A percentile compares a stretch with the other conserved stretches of the same genome.
These are phyloP conservation scores for Alternaria incomplexa DNA, from an alignment of 2,329 filamentous ascomycete species.

Conservation along the genomic window DNA sequence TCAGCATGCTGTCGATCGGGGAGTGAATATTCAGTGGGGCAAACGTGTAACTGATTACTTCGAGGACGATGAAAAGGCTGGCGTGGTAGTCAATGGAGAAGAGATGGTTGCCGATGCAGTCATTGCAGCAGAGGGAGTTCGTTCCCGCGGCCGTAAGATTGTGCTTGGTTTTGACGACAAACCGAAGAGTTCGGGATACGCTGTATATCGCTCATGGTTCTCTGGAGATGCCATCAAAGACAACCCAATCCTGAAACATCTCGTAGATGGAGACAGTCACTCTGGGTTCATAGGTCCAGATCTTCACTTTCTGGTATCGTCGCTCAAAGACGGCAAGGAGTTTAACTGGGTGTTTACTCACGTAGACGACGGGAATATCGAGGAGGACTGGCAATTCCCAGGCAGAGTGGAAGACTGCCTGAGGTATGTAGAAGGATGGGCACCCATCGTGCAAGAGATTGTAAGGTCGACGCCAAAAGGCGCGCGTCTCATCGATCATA, in stretches of 20 bases:
- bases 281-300: constrained; percentile 44
- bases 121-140: constrained; percentile 61
- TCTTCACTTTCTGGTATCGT: constrained; percentile 45
- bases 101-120: constrained; percentile 56
- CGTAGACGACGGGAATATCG: constrained; percentile 47
- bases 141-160: constrained; percentile 58
- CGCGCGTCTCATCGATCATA: constrained; percentile 57
- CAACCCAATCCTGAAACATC: constrained; percentile 35
- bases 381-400: constrained; percentile 44
- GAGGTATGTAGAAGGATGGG: constrained; percentile 40
- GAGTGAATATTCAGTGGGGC: constrained; percentile 61
- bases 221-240: constrained; percentile 31
- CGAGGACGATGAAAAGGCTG: constrained; percentile 59
- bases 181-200: constrained; percentile 60
- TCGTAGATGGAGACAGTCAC: constrained; percentile 44
- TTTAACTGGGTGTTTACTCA: constrained; percentile 49
- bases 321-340: constrained; percentile 42
- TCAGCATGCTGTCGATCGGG: constrained; percentile 59
- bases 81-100: constrained; percentile 58
- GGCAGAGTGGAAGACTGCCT: constrained; percentile 41
- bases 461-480: constrained; percentile 42
- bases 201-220: constrained; percentile 58
- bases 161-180: constrained; percentile 61
- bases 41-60: constrained; percentile 61
- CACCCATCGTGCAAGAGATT: constrained; percentile 39